These are phyloP conservation scores for Phialophora chinensis DNA, from an alignment of 2,329 filamentous ascomycete genomes.

Conservation along the genomic window DNA sequence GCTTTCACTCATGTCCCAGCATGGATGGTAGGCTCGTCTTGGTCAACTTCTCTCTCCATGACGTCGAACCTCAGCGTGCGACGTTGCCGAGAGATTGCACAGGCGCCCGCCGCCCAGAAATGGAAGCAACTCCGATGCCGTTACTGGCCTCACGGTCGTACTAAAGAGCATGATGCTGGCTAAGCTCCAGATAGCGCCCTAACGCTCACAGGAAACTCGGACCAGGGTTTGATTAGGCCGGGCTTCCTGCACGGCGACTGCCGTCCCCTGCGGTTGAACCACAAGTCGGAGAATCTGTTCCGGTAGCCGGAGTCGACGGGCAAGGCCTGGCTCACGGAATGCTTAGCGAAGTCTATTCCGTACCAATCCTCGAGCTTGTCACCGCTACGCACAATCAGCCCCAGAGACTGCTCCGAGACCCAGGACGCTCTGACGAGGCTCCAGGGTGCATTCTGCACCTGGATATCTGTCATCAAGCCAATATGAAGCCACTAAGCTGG, in stretches of 20 bases:
- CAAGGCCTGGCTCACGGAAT: not conserved
- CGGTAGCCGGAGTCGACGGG: slow-evolving; percentile 13
- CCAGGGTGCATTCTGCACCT: not conserved
- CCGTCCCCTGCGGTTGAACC: not conserved
- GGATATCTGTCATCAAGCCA: not conserved
- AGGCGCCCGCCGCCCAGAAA: not conserved
- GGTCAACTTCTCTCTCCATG: not conserved
- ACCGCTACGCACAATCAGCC: slow-evolving; percentile 4
- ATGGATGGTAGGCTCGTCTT: not conserved
- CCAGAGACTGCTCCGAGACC: not conserved
- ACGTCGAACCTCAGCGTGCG: slow-evolving; percentile 10
- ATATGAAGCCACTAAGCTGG: not conserved
- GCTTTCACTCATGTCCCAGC: not conserved
- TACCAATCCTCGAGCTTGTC: slow-evolving; percentile 8
- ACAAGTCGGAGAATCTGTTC: not conserved
- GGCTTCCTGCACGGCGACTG: not conserved
- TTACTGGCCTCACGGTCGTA: not conserved
- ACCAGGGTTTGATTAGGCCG: not conserved
- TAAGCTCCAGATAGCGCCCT: not conserved
- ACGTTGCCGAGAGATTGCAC: not conserved
- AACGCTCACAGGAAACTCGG: not conserved
- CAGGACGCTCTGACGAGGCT: not conserved
- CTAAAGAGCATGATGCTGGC: not conserved
- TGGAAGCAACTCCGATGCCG: too few relatives aligned
- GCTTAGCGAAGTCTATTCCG: not conserved